Evolutionary conservation across 2,329 filamentous ascomycete species (phyloP).

Genomic region (Botryotinia globosa): DNA sequence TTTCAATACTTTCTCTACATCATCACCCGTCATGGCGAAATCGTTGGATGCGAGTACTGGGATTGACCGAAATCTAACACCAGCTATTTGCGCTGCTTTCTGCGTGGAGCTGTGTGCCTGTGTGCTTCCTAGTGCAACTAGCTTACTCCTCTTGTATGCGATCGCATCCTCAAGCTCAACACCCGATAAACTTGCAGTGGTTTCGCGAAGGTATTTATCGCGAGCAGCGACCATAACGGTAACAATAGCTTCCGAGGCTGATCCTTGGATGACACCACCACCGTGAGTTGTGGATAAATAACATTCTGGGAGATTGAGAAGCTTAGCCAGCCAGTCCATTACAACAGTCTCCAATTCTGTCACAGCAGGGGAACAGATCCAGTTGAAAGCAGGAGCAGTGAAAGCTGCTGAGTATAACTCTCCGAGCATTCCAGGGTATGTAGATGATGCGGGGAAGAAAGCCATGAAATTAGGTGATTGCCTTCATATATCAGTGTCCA

Average conservation of each 20-base stretch:
- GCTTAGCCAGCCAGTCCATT: conserved; percentile 83
- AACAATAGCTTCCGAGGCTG: conserved; percentile 81
- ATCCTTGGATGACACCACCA: conserved; percentile 93
- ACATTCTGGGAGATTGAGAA: conserved; percentile 68
- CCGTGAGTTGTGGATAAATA: conserved; percentile 72
- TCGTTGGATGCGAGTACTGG: conserved; percentile 59
- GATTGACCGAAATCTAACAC: conserved; percentile 75
- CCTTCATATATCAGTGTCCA: conserved; percentile 42
- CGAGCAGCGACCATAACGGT: conserved; percentile 85
- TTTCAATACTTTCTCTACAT: conserved; percentile 60
- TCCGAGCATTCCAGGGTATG: conserved; percentile 81
- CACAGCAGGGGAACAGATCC: conserved; percentile 88
- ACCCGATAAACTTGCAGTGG: conserved; percentile 49
- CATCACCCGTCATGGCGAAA: conserved; percentile 66
- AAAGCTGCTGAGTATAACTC: conserved; percentile 91
- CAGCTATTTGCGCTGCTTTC: conserved; percentile 83
- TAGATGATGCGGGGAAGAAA: conserved; percentile 82
- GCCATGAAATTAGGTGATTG: conserved; percentile 93
- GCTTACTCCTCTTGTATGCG: conserved; percentile 61
- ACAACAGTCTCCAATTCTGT: conserved; percentile 93
- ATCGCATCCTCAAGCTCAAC: conserved; percentile 67
- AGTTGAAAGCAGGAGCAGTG: conserved; percentile 91
- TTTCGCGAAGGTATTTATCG: conserved; percentile 69
- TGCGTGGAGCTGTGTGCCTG: conserved; percentile 80
- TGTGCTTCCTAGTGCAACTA: conserved; percentile 79